Conservation (phyloP, 257 asterid species). For the Solanum ahanhuiri region DNA sequence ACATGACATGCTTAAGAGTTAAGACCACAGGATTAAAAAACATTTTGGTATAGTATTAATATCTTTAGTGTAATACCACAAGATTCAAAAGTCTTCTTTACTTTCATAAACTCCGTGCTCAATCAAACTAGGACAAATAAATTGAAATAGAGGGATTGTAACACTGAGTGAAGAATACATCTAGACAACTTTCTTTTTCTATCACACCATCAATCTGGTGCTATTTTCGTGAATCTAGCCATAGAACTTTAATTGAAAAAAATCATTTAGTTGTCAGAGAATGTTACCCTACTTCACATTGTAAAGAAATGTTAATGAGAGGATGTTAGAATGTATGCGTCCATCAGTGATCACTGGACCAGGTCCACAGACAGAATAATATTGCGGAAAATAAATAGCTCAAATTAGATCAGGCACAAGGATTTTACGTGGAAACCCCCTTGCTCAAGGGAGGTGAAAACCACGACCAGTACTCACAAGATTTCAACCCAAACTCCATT, state of each 20-base stretch:
- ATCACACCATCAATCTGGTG: not conserved
- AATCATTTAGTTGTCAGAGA: not conserved
- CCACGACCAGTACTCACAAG: too few relatives aligned
- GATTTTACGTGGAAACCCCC: too few relatives aligned
- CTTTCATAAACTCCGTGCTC: not conserved
- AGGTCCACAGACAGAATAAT: too few relatives aligned
- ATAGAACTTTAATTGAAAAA: not conserved
- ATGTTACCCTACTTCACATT: not conserved
- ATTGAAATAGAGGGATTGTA: not conserved
- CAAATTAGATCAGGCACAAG: too few relatives aligned
- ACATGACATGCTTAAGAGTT: not conserved
- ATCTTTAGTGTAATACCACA: not conserved
- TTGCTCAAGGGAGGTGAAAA: too few relatives aligned
- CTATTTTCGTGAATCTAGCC: not conserved
- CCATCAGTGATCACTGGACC: too few relatives aligned
- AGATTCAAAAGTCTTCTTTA: not conserved
- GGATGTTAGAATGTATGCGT: too few relatives aligned
- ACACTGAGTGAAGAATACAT: not conserved
- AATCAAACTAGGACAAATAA: not conserved
- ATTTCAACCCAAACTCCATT: too few relatives aligned
- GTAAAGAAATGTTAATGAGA: not conserved
- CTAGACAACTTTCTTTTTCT: not conserved
- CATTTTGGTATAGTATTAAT: not conserved
- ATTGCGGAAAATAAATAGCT: too few relatives aligned
- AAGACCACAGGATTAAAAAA: not conserved